Base-by-base conservation (phyloP, 2,329 filamentous ascomycete genomes). In the Periconia sp. region DNA sequence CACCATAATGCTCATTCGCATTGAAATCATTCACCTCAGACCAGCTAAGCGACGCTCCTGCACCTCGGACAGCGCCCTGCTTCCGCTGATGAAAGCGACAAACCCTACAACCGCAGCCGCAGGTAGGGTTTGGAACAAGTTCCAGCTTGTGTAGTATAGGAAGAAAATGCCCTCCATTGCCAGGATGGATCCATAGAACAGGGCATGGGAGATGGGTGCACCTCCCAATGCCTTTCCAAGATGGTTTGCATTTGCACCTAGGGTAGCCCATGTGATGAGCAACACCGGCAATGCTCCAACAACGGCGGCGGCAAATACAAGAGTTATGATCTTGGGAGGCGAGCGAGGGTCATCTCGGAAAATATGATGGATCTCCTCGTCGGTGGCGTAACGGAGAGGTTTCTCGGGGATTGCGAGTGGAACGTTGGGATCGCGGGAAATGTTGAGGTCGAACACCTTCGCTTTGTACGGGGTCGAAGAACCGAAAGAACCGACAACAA, bases 81-180 rank as follows among this genome's bases (percentile, higher is more conserved):
- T 91, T 43, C 94, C 94, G 67, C 89, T 96, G 50, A 97, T 71
- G 66, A 95, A 89, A 9, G 89, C 83, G 40, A 91, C 81, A 18
- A 81, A 72, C 12, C 85, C 84, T 21, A 94, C 81, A 30, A 85
- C 73, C 23, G 78, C 78, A 40, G 87, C 84, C 18, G 84, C 85
- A 4, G 91, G 92, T 36, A 99, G 78, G 11, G 84, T 84, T 76
- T 96, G 87, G 79, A 97, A 96, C 32, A 99, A 78, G 64, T 86
- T 96, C 92, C 92, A 96, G 64, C 76, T 83, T 39, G 82, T 87
- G 74, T 97, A 97, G 80, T 99, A 99, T 55, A 96, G 74, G 77
- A 94, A 92, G 74, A 99, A 96, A 43, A 96, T 85, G 12, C 82
- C 88, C 71, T 99, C 94, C 78, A 99, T 88, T 16, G 85, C 84